Percentiles rank a stretch among this genome's conserved stretches.
Conservation (phyloP, 371 early-diverging fungal species). For the Mortierella sp. region DNA sequence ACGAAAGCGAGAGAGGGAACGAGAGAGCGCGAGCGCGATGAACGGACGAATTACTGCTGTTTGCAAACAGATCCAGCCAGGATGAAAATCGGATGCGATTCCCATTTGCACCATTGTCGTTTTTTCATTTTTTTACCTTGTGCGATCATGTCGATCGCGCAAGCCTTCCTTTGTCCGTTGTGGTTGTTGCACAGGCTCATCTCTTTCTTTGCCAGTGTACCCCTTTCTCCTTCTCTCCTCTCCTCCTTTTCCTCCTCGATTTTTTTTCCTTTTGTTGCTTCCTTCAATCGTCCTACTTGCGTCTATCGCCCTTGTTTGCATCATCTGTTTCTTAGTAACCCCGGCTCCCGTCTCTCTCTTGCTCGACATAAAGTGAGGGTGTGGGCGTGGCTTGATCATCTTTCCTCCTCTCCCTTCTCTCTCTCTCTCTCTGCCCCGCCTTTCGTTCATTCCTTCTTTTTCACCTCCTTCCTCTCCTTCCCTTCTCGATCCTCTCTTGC, state of each 20-base stretch:
- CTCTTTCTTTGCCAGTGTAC: neutral
- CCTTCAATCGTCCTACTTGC: neutral
- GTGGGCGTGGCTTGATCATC: neutral
- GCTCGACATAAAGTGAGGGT: neutral
- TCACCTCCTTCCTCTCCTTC: neutral
- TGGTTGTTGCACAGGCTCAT: neutral
- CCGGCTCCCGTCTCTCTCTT: neutral
- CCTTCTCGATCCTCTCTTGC: neutral
- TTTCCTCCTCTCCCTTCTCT: neutral
- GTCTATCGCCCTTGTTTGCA: neutral
- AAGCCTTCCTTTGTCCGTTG: neutral
- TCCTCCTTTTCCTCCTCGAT: neutral
- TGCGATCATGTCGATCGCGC: neutral
- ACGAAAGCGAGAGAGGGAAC: too few relatives aligned
- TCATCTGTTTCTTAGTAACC: neutral
- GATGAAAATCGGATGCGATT: constrained; percentile 28
- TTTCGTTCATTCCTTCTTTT: neutral
- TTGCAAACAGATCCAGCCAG: constrained; percentile 37
- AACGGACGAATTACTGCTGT: neutral
- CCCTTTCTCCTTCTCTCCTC: neutral
- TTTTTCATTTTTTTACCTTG: neutral
- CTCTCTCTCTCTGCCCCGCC: neutral
- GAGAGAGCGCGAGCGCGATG: neutral
- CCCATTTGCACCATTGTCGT: neutral
- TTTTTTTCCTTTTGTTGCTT: neutral